phyloP scores from a whole-genome alignment of 2,329 filamentous ascomycete genomes.

The Calonectria pseudoreteaudii region DNA sequence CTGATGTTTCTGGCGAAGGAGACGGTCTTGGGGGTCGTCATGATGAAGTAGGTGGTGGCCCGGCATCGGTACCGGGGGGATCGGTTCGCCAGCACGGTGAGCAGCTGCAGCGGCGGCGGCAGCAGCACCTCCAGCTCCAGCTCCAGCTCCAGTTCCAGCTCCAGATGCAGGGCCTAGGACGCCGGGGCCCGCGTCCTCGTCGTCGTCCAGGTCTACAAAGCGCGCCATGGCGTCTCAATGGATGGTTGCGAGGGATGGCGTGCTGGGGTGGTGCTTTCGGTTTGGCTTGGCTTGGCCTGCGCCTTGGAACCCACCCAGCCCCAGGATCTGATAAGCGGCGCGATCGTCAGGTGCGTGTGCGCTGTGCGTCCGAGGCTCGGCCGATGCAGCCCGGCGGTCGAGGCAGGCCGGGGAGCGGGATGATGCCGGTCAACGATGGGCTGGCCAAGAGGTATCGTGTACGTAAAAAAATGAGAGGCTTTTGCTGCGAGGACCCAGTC shows the following conservation, averaged over 20 bases:
- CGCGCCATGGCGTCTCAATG: conserved; percentile 40
- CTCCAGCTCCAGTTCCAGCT: conserved; percentile 8
- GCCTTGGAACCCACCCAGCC: conserved; percentile 16
- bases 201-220: conserved; percentile 46
- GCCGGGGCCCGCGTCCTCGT: conserved; percentile 34
- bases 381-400: conserved; percentile 39
- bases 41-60: conserved; percentile 36
- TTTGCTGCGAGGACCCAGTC: conserved; percentile 2
- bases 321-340: conserved; percentile 46
- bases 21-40: conserved; percentile 32
- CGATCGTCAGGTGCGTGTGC: conserved; percentile 23
- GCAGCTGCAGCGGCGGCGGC: conserved; percentile 25
- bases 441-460: background rate
- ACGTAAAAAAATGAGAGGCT: conserved; percentile 3
- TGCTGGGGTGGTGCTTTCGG: background rate
- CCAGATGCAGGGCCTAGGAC: conserved; percentile 18
- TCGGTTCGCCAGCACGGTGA: conserved; percentile 39
- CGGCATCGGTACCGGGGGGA: conserved; percentile 37
- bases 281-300: conserved; percentile 1
- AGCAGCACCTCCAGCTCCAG: background rate
- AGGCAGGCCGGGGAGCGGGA: conserved; percentile 31
- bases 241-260: conserved; percentile 8
- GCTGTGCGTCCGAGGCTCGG: conserved; percentile 34
- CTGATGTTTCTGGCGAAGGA: conserved; percentile 32
- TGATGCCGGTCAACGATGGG: conserved; percentile 29